These are phyloP conservation scores for Mycena vitilis DNA, from an alignment of 768 basidiomycete species.

Conservation along the genomic window DNA sequence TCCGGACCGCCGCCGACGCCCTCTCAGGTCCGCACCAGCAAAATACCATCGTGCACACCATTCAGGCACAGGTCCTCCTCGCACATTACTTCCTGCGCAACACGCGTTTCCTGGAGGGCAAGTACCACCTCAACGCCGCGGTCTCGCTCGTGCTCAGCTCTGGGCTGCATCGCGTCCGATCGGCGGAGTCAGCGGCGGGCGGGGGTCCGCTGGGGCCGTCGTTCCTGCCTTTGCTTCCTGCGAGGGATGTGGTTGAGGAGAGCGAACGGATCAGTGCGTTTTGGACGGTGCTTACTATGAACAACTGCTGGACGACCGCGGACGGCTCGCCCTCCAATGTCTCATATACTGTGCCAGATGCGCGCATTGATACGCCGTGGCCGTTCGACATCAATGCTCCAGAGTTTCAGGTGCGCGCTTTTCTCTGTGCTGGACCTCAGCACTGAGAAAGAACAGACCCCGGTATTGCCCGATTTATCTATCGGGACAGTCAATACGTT, in stretches of 20 bases:
- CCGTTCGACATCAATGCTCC: conserved; percentile 2
- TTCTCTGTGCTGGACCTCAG: no score
- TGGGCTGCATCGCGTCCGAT: conserved; percentile 32
- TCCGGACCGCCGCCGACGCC: no score
- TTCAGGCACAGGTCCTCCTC: conserved; percentile 56
- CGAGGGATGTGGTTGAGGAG: background rate
- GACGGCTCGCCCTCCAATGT: no score
- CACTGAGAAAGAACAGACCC: no score
- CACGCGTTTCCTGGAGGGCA: conserved; percentile 55
- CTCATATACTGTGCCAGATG: no score
- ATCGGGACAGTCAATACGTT: conserved; percentile 16
- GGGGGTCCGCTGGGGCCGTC: background rate
- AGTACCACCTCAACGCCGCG: conserved; percentile 53
- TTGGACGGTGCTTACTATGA: no score
- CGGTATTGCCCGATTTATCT: no score
- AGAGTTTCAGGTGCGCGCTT: background rate
- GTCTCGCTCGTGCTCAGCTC: conserved; percentile 44
- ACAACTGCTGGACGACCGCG: no score
- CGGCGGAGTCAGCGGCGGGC: background rate
- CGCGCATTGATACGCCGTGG: no score
- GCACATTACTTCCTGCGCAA: conserved; percentile 56
- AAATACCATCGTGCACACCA: conserved; percentile 45
- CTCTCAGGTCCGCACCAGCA: conserved; percentile 31
- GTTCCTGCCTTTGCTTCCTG: no score
- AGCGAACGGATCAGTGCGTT: no score